Evolutionary conservation across 305 asterid genomes (phyloP).

Genomic region (Vinca major): DNA sequence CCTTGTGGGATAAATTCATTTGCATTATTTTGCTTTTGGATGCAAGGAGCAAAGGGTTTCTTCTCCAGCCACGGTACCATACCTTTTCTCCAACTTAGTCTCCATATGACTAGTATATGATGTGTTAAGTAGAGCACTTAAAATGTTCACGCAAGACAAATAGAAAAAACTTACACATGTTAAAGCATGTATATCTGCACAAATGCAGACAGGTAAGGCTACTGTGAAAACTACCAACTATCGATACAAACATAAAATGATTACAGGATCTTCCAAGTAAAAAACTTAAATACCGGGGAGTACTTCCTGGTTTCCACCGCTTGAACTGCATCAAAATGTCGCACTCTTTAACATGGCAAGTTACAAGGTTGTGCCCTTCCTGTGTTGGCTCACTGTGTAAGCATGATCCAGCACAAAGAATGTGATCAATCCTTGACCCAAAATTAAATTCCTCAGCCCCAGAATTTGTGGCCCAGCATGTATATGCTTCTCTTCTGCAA

Average conservation of each 20-base stretch:
- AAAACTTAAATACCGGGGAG: conserved; percentile 50
- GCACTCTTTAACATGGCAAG: conserved; percentile 82
- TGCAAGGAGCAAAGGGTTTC: neutral
- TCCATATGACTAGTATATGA: neutral
- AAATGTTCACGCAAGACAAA: neutral
- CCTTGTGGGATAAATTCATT: neutral
- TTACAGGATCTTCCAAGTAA: conserved; percentile 13
- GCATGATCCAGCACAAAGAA: conserved; percentile 78
- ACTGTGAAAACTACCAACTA: neutral
- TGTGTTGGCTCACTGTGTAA: conserved; percentile 51
- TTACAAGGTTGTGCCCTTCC: conserved; percentile 48
- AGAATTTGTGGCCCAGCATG: conserved; percentile 90
- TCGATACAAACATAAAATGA: neutral
- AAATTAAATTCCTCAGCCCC: conserved; percentile 92
- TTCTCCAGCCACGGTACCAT: neutral
- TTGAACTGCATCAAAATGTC: conserved; percentile 68
- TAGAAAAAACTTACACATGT: neutral
- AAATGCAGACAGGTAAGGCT: neutral
- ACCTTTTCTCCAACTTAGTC: neutral
- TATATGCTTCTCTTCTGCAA: conserved; percentile 67
- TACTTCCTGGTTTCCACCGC: conserved; percentile 76
- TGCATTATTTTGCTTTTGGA: neutral
- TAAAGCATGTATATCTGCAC: neutral
- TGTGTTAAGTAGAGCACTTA: neutral
- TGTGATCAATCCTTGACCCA: conserved; percentile 93